Evolutionary conservation across 768 basidiomycete genomes (phyloP).

Genomic region (Panaeolus cyanescens): DNA sequence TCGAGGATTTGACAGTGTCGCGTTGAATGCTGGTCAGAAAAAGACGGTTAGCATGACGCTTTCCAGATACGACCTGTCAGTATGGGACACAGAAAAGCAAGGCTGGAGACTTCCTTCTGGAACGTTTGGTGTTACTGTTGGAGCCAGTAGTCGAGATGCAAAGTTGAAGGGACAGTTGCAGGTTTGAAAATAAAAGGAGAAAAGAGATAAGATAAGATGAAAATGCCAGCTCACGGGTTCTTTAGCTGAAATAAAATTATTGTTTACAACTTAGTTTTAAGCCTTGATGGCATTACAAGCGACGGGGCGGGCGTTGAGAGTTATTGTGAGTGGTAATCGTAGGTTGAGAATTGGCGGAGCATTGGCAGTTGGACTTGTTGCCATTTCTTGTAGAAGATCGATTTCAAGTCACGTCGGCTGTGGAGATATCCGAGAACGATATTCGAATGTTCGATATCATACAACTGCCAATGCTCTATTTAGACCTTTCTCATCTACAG

Average conservation of each 20-base stretch:
- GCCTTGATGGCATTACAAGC: background rate
- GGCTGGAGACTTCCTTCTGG: conserved; percentile 76
- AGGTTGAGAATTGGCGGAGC: conserved; percentile 40
- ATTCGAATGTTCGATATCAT: conserved; percentile 21
- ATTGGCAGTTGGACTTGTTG: conserved; percentile 40
- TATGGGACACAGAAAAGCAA: conserved; percentile 77
- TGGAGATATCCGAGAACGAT: conserved; percentile 43
- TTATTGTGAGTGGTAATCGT: conserved; percentile 16
- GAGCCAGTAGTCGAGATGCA: conserved; percentile 67
- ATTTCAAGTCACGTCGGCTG: conserved; percentile 32
- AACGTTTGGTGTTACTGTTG: conserved; percentile 60
- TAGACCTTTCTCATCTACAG: conserved; percentile 32
- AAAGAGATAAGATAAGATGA: conserved; percentile 28
- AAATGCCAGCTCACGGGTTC: conserved; percentile 16
- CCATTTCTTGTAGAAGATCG: conserved; percentile 39
- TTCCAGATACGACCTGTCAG: conserved; percentile 68
- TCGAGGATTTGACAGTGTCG: conserved; percentile 68
- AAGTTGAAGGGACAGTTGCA: conserved; percentile 43
- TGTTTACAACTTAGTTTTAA: background rate
- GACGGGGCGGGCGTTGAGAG: conserved; percentile 21
- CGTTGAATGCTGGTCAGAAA: conserved; percentile 46
- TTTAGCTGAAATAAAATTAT: conserved; percentile 7
- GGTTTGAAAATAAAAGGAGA: conserved; percentile 19
- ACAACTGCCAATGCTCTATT: conserved; percentile 18
- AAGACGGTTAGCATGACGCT: conserved; percentile 54